phyloP scores from a whole-genome alignment of 164 flowering plant species.

The Sedum album region DNA sequence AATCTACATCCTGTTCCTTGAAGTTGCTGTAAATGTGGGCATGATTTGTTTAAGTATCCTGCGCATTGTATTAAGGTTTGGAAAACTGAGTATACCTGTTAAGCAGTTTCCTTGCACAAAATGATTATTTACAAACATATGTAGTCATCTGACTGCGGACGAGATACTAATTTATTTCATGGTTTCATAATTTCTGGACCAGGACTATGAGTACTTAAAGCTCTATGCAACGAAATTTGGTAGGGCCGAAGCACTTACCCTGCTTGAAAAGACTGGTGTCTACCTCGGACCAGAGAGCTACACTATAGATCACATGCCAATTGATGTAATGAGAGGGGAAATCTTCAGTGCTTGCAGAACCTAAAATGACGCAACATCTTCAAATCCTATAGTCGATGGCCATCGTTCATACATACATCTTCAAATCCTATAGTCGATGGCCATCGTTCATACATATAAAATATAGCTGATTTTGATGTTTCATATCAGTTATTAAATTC shows the following conservation, averaged over 20 bases:
- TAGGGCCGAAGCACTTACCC: slow-evolving; percentile 54
- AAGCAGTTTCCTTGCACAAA: not conserved
- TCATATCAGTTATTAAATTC: too few relatives aligned
- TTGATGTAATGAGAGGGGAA: slow-evolving; percentile 85
- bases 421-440: too few relatives aligned
- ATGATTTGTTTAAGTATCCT: not conserved
- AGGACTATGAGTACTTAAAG: slow-evolving; percentile 87
- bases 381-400: too few relatives aligned
- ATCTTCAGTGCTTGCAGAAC: slow-evolving; percentile 60
- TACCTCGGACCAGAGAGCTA: slow-evolving; percentile 88
- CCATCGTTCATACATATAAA: too few relatives aligned
- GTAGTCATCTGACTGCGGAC: not conserved
- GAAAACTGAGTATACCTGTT: not conserved
- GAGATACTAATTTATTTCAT: not conserved
- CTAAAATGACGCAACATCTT: slow-evolving; percentile 12
- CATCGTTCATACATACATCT: too few relatives aligned
- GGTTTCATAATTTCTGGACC: not conserved
- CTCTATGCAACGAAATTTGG: slow-evolving; percentile 80
- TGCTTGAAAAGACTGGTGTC: slow-evolving; percentile 78
- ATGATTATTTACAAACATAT: not conserved
- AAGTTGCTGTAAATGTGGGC: not conserved
- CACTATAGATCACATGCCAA: slow-evolving; percentile 71
- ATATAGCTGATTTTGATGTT: too few relatives aligned
- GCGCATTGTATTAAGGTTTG: too few relatives aligned
- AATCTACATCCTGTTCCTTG: not conserved